These are phyloP conservation scores for Striga hermonthica DNA, from an alignment of 305 asterid genomes.

Conservation along the genomic window DNA sequence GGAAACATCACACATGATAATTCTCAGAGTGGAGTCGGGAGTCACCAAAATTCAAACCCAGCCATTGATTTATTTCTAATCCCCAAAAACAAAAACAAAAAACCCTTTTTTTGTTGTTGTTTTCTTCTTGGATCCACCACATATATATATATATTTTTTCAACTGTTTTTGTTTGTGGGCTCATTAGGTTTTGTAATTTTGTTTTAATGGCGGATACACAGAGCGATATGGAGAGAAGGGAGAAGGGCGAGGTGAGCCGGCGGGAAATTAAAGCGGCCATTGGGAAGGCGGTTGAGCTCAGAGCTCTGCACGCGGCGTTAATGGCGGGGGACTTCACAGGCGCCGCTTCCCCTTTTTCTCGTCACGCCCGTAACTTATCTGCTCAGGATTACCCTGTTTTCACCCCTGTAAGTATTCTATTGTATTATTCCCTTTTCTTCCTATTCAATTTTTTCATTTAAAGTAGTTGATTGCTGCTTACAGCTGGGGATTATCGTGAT, in stretches of 20 bases:
- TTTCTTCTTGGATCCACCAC: slow-evolving; percentile 11
- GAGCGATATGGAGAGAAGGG: slow-evolving; percentile 13
- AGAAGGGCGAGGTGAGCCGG: slow-evolving; percentile 39
- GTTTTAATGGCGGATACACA: slow-evolving; percentile 38
- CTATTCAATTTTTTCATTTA: neutral
- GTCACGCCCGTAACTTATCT: slow-evolving; percentile 51
- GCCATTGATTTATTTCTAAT: slow-evolving; percentile 35
- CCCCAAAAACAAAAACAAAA: slow-evolving; percentile 27
- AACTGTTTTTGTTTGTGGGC: neutral
- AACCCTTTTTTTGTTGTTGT: slow-evolving; percentile 29
- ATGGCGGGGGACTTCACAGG: slow-evolving; percentile 61
- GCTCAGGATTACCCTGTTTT: slow-evolving; percentile 96
- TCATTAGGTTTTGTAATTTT: slow-evolving; percentile 9
- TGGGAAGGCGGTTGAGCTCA: slow-evolving; percentile 87
- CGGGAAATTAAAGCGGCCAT: slow-evolving; percentile 69
- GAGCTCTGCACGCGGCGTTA: slow-evolving; percentile 86
- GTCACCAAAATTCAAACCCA: slow-evolving; percentile 30
- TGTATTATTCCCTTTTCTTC: neutral
- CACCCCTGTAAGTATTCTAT: slow-evolving; percentile 62
- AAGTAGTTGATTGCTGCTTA: too few relatives aligned
- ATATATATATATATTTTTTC: neutral
- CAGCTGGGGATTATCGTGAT: too few relatives aligned
- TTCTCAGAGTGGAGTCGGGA: too few relatives aligned
- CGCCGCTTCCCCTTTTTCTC: slow-evolving; percentile 59
- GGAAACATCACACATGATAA: too few relatives aligned